Base-by-base conservation (phyloP, 805 yeast species). In the Hanseniaspora lachancei region DNA sequence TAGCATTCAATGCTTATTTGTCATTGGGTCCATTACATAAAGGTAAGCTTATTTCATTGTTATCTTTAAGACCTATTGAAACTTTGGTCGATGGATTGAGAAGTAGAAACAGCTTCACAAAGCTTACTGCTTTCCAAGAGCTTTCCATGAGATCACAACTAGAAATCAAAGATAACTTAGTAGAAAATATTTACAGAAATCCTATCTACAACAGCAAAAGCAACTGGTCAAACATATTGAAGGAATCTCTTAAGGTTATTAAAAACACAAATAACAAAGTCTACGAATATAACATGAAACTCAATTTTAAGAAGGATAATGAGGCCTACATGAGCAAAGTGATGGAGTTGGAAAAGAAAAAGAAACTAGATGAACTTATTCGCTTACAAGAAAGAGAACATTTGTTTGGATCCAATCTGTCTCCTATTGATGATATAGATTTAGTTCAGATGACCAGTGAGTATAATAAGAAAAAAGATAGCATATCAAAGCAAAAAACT, bases 71-170 rank as follows among this genome's bases (percentile, higher is more conserved):
- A 51, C 89, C 87, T 8, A 70, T 81, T 49, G 77, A 76, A 52
- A 81, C 89, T 1, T 68, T 85, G 40, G 65, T 84, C 13, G 73
- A 81, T 3, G 91, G 91, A 0, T 71, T 85, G 58, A 74, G 75
- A 51, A 81, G 81, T 38, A 65, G 68, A 34, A 73, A 72, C 51
- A 72, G 71, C 12, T 72, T 78, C 55, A 77, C 77, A 1, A 76
- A 80, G 58, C 64, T 80, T 57, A 80, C 88, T 1, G 89, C 91
- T 2, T 84, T 79, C 68, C 91, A 85, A 67, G 93, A 85, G 63
- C 70, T 84, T 54, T 84, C 86, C 0, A 81, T 77, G 61, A 71
- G 84, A 48, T 53, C 56, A 15, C 50, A 53, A 13, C 15, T 53
- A 12, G 32, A 38, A 71, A 89, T 8, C 76, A 80, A 1, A 68